Conservation (phyloP, 2,329 filamentous ascomycete species). For the Hyphodiscus sp. region DNA sequence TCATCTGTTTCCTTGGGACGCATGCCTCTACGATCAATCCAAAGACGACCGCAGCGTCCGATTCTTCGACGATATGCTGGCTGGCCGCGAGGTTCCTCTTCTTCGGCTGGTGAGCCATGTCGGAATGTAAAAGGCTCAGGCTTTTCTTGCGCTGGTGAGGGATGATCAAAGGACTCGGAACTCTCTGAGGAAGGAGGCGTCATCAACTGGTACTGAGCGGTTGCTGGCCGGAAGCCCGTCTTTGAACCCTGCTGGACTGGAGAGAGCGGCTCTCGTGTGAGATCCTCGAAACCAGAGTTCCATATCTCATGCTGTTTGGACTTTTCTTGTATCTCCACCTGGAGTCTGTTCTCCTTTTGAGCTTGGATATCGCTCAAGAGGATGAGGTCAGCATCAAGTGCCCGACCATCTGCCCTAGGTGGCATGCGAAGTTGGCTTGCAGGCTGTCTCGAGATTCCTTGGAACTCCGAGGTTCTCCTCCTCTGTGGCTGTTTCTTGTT, state of each 20-base stretch:
- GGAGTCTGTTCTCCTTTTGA: conserved; percentile 76
- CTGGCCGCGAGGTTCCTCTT: conserved; percentile 25
- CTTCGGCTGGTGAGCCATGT: conserved; percentile 25
- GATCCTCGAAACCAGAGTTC: conserved; percentile 85
- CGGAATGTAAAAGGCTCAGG: conserved; percentile 20
- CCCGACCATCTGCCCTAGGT: conserved; percentile 61
- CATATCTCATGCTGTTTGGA: conserved; percentile 83
- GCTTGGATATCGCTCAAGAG: conserved; percentile 69
- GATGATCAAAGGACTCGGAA: conserved; percentile 31
- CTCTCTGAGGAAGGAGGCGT: conserved; percentile 49
- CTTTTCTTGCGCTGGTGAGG: conserved; percentile 25
- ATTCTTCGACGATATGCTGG: conserved; percentile 77
- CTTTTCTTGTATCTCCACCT: conserved; percentile 77
- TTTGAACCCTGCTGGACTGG: conserved; percentile 59
- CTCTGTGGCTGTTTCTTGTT: conserved; percentile 54
- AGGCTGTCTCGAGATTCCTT: conserved; percentile 51
- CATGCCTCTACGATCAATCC: conserved; percentile 79
- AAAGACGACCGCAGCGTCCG: conserved; percentile 76
- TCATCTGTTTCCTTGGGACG: conserved; percentile 43
- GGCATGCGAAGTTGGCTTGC: conserved; percentile 63
- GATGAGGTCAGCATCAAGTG: conserved; percentile 71
- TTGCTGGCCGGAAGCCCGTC: conserved; percentile 62
- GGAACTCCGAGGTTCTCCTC: conserved; percentile 55
- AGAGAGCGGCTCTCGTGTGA: conserved; percentile 78
- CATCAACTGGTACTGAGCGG: conserved; percentile 62